Base-by-base conservation (phyloP, 108 stramenopile genomes). In the Parietichytrium sp. region DNA sequence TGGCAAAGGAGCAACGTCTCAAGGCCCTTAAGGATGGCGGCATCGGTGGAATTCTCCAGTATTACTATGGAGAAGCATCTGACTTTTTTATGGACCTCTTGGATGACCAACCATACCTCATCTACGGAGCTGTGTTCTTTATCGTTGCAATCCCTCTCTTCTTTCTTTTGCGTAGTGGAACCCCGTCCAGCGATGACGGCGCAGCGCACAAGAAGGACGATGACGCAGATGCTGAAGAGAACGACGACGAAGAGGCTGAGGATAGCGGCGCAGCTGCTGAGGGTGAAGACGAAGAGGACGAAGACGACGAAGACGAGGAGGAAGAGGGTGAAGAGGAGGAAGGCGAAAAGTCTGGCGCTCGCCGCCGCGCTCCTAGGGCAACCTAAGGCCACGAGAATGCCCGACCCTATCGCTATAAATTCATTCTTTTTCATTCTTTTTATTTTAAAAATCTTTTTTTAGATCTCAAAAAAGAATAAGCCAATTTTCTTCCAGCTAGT, bases 251-350 rank as follows among this genome's bases (percentile, higher is more conserved):
- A 1, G 78, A 47, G 23, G 26, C 26, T 8, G 54, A 18, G 23
- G 18, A 25, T 23, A 23, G 49, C 10, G 78, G 26, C 78, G 45
- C 47, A 48, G 48, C 45, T 4, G 49, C 18, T 1, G 47, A 12
- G 3, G 54, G 4, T 12, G 83, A 4, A 18, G 23, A 78, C 48
- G 15, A 55, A 15, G 81, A 82, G 8, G 78, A 7, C 4, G 26
- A 52, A 48, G 20, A 52, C n/a, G 78, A 8, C 45, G 78, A 8
- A 29, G 78, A 84, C 20, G 80, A 79, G 51, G 84, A 84, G 13
- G 80, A 84, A 0, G 80, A 54, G 52, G 55, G 47, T 7, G 79
- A 54, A 16, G 84, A 84, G 2, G 84, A 80, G 0, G 81, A 84
- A 7, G 84, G 26, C 2, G 84, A 84, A 1, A 50, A 84, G 0